phyloP scores from a whole-genome alignment of 352 stramenopile species.

The Aphanomyces invadans region DNA sequence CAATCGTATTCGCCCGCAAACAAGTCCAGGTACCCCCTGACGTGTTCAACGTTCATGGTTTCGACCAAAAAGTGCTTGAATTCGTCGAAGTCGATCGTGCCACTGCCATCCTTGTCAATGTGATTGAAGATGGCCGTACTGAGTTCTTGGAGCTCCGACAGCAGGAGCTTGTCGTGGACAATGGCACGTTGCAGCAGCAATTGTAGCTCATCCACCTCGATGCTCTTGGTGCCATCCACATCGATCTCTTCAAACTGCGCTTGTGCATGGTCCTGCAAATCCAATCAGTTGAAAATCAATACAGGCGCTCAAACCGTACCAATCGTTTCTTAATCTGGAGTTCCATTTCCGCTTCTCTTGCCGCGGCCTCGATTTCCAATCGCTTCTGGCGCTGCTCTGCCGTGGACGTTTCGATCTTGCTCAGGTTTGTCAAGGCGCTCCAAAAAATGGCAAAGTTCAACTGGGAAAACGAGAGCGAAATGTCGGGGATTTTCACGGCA shows the following conservation, averaged over 20 bases:
- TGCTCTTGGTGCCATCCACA: constrained; percentile 51
- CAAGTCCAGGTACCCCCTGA: constrained; percentile 56
- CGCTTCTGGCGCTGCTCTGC: constrained; percentile 35
- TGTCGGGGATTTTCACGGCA: constrained; percentile 51
- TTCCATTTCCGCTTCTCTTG: constrained; percentile 35
- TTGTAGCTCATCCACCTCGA: constrained; percentile 55
- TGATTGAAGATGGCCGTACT: constrained; percentile 69
- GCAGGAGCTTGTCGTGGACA: constrained; percentile 50
- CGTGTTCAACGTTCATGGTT: constrained; percentile 27
- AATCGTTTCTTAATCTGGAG: constrained; percentile 48
- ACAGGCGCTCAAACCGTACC: constrained; percentile 39
- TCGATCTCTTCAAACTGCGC: constrained; percentile 68
- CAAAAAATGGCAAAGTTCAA: constrained; percentile 55
- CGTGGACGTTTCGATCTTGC: constrained; percentile 49
- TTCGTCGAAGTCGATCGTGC: constrained; percentile 93
- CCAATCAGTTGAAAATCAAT: constrained; percentile 47
- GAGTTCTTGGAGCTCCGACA: constrained; percentile 58
- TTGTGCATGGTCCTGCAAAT: constrained; percentile 43
- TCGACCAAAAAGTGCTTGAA: constrained; percentile 71
- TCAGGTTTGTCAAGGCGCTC: constrained; percentile 43
- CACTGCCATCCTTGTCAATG: constrained; percentile 89
- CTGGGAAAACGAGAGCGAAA: constrained; percentile 57
- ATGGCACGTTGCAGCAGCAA: constrained; percentile 55
- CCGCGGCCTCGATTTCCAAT: not conserved
- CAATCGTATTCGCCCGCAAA: constrained; percentile 62